Conservation (phyloP, 371 early-diverging fungal genomes). For the Mucor plumbeus region DNA sequence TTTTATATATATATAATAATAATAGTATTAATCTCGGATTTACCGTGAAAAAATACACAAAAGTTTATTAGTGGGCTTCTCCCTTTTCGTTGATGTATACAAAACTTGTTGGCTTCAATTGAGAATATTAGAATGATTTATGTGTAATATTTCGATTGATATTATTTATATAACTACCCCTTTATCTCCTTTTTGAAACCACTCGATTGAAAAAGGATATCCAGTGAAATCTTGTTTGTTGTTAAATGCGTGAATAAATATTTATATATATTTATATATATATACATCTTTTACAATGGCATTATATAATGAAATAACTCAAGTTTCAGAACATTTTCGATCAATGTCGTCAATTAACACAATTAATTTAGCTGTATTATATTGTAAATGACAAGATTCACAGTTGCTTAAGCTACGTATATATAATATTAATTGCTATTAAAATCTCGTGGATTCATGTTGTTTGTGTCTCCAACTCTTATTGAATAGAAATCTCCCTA, state of each 20-base stretch:
- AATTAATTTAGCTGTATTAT: conserved; percentile 1
- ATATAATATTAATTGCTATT: background rate
- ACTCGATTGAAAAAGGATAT: conserved; percentile 2
- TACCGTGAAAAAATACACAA: background rate
- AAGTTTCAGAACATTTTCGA: background rate
- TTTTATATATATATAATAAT: too few relatives aligned
- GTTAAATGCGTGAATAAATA: too few relatives aligned
- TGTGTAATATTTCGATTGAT: too few relatives aligned
- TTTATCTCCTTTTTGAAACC: background rate
- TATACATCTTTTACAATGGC: background rate
- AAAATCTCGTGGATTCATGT: conserved; percentile 7
- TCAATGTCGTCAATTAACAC: background rate
- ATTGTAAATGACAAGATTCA: conserved; percentile 8
- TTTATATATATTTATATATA: too few relatives aligned
- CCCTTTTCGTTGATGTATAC: background rate
- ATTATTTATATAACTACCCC: background rate
- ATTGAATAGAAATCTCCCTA: background rate
- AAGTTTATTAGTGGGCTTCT: background rate
- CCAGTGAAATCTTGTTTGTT: background rate
- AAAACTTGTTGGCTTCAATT: too few relatives aligned
- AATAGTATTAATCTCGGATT: too few relatives aligned
- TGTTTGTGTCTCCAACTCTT: conserved; percentile 3
- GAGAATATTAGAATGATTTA: too few relatives aligned
- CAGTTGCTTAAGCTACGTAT: background rate
- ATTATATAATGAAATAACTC: background rate